Conservation (phyloP, 2,329 filamentous ascomycete species). For the Penicillium glabrum region DNA sequence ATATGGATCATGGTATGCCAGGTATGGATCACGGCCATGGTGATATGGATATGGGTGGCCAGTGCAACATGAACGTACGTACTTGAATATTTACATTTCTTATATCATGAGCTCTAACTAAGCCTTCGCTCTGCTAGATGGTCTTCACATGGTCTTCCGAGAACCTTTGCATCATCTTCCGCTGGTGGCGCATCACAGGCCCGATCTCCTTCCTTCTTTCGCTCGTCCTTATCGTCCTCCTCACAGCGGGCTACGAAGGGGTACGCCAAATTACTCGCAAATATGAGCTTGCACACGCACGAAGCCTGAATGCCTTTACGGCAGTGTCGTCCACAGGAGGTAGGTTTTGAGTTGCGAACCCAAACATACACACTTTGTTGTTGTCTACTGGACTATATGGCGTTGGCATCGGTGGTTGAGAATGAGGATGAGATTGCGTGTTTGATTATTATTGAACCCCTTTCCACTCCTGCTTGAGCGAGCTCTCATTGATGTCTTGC, state of each 20-base stretch:
- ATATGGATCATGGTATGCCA: constrained; percentile 59
- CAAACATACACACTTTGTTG: background rate
- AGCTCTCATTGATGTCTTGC: constrained; percentile 29
- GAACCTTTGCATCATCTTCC: constrained; percentile 95
- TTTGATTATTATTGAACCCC: background rate
- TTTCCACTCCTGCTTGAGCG: constrained; percentile 16
- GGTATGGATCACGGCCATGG: constrained; percentile 48
- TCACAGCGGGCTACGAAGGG: constrained; percentile 91
- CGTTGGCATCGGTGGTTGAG: constrained; percentile 4
- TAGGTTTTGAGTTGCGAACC: constrained; percentile 24
- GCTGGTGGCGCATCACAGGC: constrained; percentile 80
- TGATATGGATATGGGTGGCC: constrained; percentile 59
- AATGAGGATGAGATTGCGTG: background rate
- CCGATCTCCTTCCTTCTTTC: constrained; percentile 75
- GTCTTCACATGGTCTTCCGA: constrained; percentile 94
- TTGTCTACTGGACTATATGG: background rate
- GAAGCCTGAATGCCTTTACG: constrained; percentile 51
- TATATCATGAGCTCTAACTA: background rate
- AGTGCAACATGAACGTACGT: constrained; percentile 90
- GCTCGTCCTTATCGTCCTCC: constrained; percentile 74
- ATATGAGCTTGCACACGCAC: constrained; percentile 65
- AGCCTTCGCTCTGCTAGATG: constrained; percentile 63
- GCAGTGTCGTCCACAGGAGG: constrained; percentile 27
- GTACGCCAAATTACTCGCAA: constrained; percentile 73
- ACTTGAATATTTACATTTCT: background rate